Base-by-base conservation (phyloP, 2,329 filamentous ascomycete genomes). In the Diaporthe batatas region DNA sequence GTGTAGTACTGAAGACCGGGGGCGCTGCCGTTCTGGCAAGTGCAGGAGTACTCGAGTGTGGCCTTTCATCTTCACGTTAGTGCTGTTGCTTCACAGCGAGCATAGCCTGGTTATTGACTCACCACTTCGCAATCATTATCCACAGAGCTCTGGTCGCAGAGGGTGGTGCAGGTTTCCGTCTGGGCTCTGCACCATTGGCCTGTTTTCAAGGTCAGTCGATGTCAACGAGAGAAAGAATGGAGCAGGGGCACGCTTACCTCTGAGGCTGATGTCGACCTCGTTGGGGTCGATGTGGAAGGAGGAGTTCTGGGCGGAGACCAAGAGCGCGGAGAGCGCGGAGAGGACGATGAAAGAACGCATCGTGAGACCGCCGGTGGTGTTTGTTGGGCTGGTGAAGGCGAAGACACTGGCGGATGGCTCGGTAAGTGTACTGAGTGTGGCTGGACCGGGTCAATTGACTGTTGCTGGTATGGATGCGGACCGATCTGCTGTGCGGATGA, bases 1-100 rank as follows among this genome's bases (percentile, higher is more conserved):
- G 75, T 76, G 81, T 88, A 90, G 79, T 86, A 84, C 79, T 88
- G 81, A 58, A 90, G 84, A 72, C 85, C 86, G 18, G 88, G 87
- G 8, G 83, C 81, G 59, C 83, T 84, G 77, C 79, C 81, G 80
- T 89, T 88, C 44, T 78, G 69, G 83, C 88, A 90, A 21, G 80
- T 83, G 80, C 88, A 90, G 21, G 78, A 76, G 81, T 84, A 90
- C 69, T 80, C 76, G 55, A 90, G 83, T n/a, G 55, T 82, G 82
- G 53, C 70, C 69, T 85, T 88, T 75, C 55, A 73, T 16, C 7
- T 6, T 62, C 32, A 36, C 21, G 29, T 73, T 36, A 74, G 65
- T 54, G 70, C 65, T 77, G 70, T 72, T 58, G 49, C 54, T 51
- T 53, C 21, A 23, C 10, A 64, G 21, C 55, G 62, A 23, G 57